These are phyloP conservation scores for Rubia balearica DNA, from an alignment of 305 asterid genomes.

Conservation along the genomic window DNA sequence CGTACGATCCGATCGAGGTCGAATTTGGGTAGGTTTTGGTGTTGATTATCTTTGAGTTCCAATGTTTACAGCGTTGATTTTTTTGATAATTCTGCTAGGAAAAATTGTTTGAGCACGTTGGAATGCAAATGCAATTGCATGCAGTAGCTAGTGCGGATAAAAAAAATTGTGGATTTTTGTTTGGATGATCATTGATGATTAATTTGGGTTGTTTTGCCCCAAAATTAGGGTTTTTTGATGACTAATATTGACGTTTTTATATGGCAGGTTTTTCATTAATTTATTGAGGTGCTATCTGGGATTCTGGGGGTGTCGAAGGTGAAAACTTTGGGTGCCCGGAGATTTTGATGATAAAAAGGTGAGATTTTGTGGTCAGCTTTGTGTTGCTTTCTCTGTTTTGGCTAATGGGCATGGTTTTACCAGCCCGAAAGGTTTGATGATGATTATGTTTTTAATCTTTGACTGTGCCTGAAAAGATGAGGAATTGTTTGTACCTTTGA, in stretches of 20 bases:
- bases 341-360: conserved; percentile 27
- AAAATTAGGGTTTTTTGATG: conserved; percentile 11
- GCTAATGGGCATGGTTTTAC: conserved; percentile 5
- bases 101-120: not conserved
- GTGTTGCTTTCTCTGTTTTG: conserved; percentile 5
- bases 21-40: conserved; percentile 16
- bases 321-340: conserved; percentile 18
- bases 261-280: conserved; percentile 12
- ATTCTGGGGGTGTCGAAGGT: conserved; percentile 9
- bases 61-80: not conserved
- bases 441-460: not conserved
- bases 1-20: conserved; percentile 18
- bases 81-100: not conserved
- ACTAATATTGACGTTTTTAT: not conserved
- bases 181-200: conserved; percentile 22
- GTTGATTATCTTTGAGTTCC: not conserved
- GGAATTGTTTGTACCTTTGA: not conserved
- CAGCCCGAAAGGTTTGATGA: conserved; percentile 7
- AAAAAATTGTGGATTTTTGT: conserved; percentile 8
- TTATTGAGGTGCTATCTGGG: conserved; percentile 13
- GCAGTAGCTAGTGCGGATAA: conserved; percentile 13
- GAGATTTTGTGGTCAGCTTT: conserved; percentile 13
- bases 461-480: not conserved
- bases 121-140: conserved; percentile 15
- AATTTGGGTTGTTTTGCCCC: not conserved